Base-by-base conservation (phyloP, 1,284 basidiomycete genomes). In the Melampsora occidentalis region DNA sequence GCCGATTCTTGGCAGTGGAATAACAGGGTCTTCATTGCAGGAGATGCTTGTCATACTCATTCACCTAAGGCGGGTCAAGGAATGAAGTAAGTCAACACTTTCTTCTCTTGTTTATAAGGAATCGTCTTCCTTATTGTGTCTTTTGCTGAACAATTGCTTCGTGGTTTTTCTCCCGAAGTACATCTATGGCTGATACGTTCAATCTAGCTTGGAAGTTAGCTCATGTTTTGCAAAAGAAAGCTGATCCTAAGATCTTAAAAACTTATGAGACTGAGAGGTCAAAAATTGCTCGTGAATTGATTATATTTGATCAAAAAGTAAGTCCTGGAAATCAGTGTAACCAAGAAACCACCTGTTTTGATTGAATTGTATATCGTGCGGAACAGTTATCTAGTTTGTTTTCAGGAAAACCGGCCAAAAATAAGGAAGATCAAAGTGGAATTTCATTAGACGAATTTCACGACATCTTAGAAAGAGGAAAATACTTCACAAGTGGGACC, bases 141-240 rank as follows among this genome's bases (percentile, higher is more conserved):
- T 77, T 33, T 25, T 46, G 6, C 57, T 57, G 57, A 59, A 57
- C 53, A 28, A 53, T 68, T 82, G 51, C 57, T 14, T 59, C 9
- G 12, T n/a, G 62, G 2, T 7, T 10, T 25, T n/a, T 59, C 16
- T 20, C 5, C 9, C 9, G 5, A 28, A 84, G 83, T 80, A 84
- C 83, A 65, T 83, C 83, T 57, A 82, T 84, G 79, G 82, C 84
- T 77, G 84, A 84, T 78, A 88, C 89, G 14, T 91, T 91, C 79
- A 92, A 92, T 80, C 85, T 92, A 89, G 89, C 86, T 2, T 92
- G 91, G 91, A 93, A 93, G 81, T 80, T 94, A 59, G 85, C 85
- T 0, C 87, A 90, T 70, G 90, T 92, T 25, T 83, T 92, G 25
- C 87, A 87, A 65, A 91, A 90, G 7, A 89, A 88, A 86, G 89